Percentiles rank a stretch among this genome's conserved stretches.
phyloP scores from a whole-genome alignment of 768 basidiomycete species.

The Pleurotus giganteus region DNA sequence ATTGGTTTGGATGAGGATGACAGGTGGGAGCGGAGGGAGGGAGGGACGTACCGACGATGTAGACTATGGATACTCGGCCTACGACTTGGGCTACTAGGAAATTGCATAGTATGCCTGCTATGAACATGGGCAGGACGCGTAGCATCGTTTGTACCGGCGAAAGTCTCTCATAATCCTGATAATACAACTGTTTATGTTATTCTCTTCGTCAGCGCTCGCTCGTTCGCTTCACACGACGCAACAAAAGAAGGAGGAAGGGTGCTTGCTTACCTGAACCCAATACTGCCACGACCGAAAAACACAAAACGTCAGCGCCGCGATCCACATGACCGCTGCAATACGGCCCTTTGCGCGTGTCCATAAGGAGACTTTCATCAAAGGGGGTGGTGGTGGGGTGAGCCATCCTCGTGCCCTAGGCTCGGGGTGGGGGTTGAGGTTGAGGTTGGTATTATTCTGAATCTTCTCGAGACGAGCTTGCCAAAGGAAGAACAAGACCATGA shows the following conservation, averaged over 20 bases:
- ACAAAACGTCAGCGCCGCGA: constrained; percentile 67
- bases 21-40: no score
- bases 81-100: constrained; percentile 49
- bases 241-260: neutral
- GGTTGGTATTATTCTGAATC: constrained; percentile 22
- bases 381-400: constrained; percentile 58
- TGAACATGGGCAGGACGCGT: constrained; percentile 54
- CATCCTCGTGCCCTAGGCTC: no score
- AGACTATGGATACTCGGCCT: constrained; percentile 39
- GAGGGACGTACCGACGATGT: constrained; percentile 42
- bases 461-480: constrained; percentile 69
- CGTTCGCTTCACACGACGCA: no score
- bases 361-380: constrained; percentile 60
- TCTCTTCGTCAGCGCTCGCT: neutral
- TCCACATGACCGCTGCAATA: constrained; percentile 56
- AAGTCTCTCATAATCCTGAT: constrained; percentile 49
- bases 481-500: constrained; percentile 52
- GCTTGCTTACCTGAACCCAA: constrained; percentile 22
- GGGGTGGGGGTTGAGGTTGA: no score
- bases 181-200: constrained; percentile 41
- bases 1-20: no score
- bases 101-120: constrained; percentile 51
- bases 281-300: constrained; percentile 54
- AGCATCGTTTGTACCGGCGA: constrained; percentile 51
- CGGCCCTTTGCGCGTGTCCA: constrained; percentile 64